Evolutionary conservation across 139 green algal genomes (phyloP).

Genomic region (Chlorella sp.): DNA sequence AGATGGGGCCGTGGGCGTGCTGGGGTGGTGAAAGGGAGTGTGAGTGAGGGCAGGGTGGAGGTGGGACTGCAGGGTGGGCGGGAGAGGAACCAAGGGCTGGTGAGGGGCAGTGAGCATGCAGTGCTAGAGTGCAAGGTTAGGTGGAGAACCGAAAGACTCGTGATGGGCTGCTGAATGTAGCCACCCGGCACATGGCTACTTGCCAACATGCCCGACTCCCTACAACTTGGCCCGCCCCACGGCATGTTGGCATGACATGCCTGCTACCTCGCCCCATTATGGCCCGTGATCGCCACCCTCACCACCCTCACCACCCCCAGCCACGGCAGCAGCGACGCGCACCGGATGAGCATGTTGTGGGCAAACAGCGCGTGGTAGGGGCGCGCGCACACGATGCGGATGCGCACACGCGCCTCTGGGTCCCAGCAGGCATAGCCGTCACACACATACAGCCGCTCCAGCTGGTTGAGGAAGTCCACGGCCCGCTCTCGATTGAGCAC

Average conservation of each 20-base stretch:
- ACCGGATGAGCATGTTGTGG: slow-evolving; percentile 98
- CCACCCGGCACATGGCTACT: no score
- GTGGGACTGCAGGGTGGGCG: not conserved
- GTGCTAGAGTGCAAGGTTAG: no score
- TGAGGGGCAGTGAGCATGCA: no score
- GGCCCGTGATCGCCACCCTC: not conserved
- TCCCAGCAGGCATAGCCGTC: slow-evolving; percentile 92
- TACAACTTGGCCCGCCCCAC: no score
- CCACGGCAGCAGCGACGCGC: not conserved
- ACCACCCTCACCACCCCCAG: not conserved
- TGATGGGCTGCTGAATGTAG: no score
- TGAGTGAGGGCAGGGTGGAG: no score
- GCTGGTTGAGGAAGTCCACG: slow-evolving; percentile 91
- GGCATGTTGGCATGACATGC: no score
- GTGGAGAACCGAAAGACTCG: no score
- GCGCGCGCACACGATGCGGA: slow-evolving; percentile 87
- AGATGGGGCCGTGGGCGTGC: not conserved
- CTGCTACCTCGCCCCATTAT: no score
- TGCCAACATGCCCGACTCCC: no score
- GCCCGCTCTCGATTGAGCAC: slow-evolving; percentile 84
- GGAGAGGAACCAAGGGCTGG: no score
- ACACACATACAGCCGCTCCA: slow-evolving; percentile 81
- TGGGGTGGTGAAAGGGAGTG: no score
- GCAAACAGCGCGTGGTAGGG: slow-evolving; percentile 98
- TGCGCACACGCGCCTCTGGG: slow-evolving; percentile 62